Percentiles rank a stretch among this genome's conserved stretches.
Evolutionary conservation across 148 eudicot genomes (phyloP).

Genomic region (Chenopodium berlandieri): DNA sequence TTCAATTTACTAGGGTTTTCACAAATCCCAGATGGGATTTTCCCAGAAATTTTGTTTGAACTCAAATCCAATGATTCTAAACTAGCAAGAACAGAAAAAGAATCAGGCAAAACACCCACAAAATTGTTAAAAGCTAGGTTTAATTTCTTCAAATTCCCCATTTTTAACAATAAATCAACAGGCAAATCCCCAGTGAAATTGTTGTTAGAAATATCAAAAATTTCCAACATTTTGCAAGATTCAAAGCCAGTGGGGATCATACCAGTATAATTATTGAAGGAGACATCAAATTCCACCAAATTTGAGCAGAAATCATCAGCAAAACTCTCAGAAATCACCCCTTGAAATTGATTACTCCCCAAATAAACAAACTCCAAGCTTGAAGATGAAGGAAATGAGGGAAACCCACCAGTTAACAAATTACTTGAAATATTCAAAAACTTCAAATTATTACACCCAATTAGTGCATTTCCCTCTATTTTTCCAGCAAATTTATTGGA

Average conservation of each 20-base stretch:
- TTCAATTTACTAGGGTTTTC: slow-evolving; percentile 33
- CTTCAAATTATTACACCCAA: slow-evolving; percentile 32
- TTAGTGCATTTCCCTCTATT: slow-evolving; percentile 27
- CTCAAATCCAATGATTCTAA: slow-evolving; percentile 74
- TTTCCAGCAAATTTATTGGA: slow-evolving; percentile 60
- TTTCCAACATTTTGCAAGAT: slow-evolving; percentile 48
- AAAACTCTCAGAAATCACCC: slow-evolving; percentile 37
- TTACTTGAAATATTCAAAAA: slow-evolving; percentile 62
- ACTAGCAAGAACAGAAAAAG: slow-evolving; percentile 34
- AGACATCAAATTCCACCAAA: slow-evolving; percentile 60
- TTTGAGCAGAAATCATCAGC: slow-evolving; percentile 49
- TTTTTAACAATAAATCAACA: slow-evolving; percentile 43
- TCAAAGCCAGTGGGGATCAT: slow-evolving; percentile 57
- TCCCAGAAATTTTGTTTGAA: slow-evolving; percentile 54
- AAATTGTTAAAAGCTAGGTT: slow-evolving; percentile 52
- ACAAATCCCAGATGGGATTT: slow-evolving; percentile 39
- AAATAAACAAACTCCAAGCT: slow-evolving; percentile 46
- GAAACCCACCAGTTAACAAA: slow-evolving; percentile 40
- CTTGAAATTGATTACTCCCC: slow-evolving; percentile 41
- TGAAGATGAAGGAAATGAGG: slow-evolving; percentile 30
- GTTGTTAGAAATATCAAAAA: slow-evolving; percentile 59
- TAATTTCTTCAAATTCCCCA: slow-evolving; percentile 48
- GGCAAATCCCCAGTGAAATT: slow-evolving; percentile 84
- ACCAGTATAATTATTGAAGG: slow-evolving; percentile 65
- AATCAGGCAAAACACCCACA: slow-evolving; percentile 53